Percentiles rank a stretch among this genome's conserved stretches.
Conservation (phyloP, 306 rosid species). For the Parietaria judaica region DNA sequence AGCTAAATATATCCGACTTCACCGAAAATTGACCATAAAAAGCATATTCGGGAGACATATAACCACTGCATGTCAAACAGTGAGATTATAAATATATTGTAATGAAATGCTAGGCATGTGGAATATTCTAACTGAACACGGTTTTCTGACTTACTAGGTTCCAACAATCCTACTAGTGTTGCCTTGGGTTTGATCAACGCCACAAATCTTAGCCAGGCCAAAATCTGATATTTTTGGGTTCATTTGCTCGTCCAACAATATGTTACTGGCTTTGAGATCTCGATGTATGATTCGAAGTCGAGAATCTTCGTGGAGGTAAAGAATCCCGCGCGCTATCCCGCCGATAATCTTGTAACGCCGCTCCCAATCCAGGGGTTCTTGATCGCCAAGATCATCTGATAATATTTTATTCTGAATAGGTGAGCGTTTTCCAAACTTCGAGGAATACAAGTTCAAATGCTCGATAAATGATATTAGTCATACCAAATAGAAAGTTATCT, state of each 20-base stretch:
- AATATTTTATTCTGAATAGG: no score
- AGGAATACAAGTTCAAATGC: no score
- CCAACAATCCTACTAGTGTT: slow-evolving; percentile 35
- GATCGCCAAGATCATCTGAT: background rate
- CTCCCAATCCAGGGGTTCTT: slow-evolving; percentile 29
- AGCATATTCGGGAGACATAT: no score
- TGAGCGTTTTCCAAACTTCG: no score
- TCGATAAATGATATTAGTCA: background rate
- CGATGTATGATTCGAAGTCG: slow-evolving; percentile 27
- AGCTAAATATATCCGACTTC: slow-evolving; percentile 21
- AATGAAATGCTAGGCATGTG: no score
- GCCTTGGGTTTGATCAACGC: slow-evolving; percentile 28
- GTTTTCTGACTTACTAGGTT: slow-evolving; percentile 31
- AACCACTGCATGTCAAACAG: slow-evolving; percentile 27
- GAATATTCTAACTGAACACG: no score
- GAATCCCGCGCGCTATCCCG: slow-evolving; percentile 27
- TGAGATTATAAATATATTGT: background rate
- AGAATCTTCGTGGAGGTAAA: slow-evolving; percentile 37
- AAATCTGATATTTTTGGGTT: slow-evolving; percentile 41
- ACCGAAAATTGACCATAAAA: slow-evolving; percentile 16
- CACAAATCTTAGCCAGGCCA: slow-evolving; percentile 33
- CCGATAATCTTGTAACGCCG: slow-evolving; percentile 24
- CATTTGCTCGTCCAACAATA: slow-evolving; percentile 32
- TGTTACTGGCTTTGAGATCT: slow-evolving; percentile 32
- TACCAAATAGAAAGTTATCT: slow-evolving; percentile 40